Base-by-base conservation (phyloP, 2,329 filamentous ascomycete genomes). In the Alternaria sp. region DNA sequence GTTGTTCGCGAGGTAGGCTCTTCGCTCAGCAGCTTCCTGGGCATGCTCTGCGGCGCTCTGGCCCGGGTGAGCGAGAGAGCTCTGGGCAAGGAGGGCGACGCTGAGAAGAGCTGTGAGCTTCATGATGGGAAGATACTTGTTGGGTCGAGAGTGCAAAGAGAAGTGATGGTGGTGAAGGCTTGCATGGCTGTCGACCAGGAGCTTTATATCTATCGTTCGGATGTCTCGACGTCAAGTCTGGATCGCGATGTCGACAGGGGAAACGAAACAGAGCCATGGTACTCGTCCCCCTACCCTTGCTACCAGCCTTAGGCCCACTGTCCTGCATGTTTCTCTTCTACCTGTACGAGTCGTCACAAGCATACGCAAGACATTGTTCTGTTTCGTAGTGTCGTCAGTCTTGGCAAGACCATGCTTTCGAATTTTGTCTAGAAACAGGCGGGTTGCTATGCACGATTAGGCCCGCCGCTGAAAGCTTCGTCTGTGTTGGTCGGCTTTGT, bases 51-150 rank as follows among this genome's bases (percentile, higher is more conserved):
- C 69, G n/a, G 63, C 41, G 46, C 66, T 71, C 44, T 82, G 75
- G 21, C 80, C 80, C 0, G 81, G 81, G 44, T 82, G 81, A 23
- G 81, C 79, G 58, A 69, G 28, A n/a, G 69, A 63, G 33, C 70
- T 67, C 50, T 73, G 70, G 44, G 70, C 67, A n/a, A 77, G 69
- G 37, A 80, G 62, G 51, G 70, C 67, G 53, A 71, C 67, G 50
- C 70, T 69, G 33, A 77, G 45, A 25, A 77, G 60, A 33, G 71
- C 61, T 10, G 75, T 68, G 26, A 74, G 49, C 62, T 71, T 70
- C 72, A 75, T 75, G 45, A 43, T 69, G 65, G 51, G 21, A 20
- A 51, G 49, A 20, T 15, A 8, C 28, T 45, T 60, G 47, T 21
- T 26, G 58, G 23, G 12, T 18, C 43, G 37, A 43, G 23, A 5